These are phyloP conservation scores for Tetrastigma voinierianum DNA, from an alignment of 164 flowering plant species.

Conservation along the genomic window DNA sequence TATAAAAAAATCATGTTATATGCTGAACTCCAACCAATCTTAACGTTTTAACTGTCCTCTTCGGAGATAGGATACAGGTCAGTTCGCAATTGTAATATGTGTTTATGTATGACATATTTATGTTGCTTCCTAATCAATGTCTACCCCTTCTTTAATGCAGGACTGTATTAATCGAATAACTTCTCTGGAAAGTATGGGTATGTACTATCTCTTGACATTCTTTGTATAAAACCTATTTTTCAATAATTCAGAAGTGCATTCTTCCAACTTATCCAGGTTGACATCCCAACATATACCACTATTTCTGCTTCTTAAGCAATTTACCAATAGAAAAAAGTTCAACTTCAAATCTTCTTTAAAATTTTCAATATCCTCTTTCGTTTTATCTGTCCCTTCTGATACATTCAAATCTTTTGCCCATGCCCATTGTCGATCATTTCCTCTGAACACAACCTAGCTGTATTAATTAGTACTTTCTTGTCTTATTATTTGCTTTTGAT, in stretches of 20 bases:
- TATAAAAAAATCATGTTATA: not conserved
- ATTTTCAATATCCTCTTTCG: no score
- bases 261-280: not conserved
- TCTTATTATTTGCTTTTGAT: no score
- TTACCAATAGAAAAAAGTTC: no score
- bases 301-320: not conserved
- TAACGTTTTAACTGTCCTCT: not conserved
- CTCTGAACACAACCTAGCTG: no score
- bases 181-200: constrained; percentile 88
- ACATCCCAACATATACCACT: not conserved
- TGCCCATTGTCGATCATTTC: no score
- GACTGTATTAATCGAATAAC: constrained; percentile 90
- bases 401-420: no score
- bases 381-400: no score
- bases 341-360: no score
- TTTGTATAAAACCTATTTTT: not conserved
- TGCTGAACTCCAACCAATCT: not conserved
- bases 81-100: no score
- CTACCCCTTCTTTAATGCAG: constrained; percentile 38
- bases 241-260: not conserved
- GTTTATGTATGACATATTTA: not conserved
- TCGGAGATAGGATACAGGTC: not conserved
- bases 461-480: no score
- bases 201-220: constrained; percentile 10
- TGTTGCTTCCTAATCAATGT: constrained; percentile 5